A percentile compares a stretch with the other conserved stretches of the same genome.
phyloP scores from a whole-genome alignment of 2,329 filamentous ascomycete species.

The Fusarium sacchari region DNA sequence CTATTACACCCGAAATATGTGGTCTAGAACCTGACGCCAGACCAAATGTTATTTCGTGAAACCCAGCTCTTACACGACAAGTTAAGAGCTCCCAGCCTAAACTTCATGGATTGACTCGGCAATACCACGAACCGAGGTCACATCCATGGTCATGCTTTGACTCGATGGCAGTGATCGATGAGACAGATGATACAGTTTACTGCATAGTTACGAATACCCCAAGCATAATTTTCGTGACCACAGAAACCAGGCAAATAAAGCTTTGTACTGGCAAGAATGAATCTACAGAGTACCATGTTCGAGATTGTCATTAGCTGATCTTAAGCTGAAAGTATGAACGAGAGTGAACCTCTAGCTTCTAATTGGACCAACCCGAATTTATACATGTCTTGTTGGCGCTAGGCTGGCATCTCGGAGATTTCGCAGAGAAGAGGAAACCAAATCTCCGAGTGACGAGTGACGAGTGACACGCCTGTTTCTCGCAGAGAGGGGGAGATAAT shows the following conservation, averaged over 20 bases:
- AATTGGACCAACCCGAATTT: slow-evolving; percentile 26
- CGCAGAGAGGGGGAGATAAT: background rate
- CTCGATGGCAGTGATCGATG: background rate
- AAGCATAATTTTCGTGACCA: background rate
- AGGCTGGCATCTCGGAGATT: slow-evolving; percentile 37
- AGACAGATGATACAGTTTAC: background rate
- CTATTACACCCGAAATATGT: background rate
- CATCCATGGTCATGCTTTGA: background rate
- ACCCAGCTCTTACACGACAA: background rate
- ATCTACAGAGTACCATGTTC: background rate
- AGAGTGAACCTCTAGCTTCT: slow-evolving; percentile 5
- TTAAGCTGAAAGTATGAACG: slow-evolving; percentile 11
- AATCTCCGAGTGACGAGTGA: slow-evolving; percentile 38
- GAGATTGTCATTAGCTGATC: slow-evolving; percentile 23
- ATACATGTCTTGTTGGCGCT: slow-evolving; percentile 30
- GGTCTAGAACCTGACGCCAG: background rate
- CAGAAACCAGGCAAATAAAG: background rate
- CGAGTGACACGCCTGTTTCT: slow-evolving; percentile 13
- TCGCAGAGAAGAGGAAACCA: slow-evolving; percentile 33
- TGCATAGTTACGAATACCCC: background rate
- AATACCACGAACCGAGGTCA: slow-evolving; percentile 3
- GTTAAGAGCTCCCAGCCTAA: background rate
- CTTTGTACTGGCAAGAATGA: background rate
- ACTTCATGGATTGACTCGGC: background rate
- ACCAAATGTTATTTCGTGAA: background rate